phyloP scores from a whole-genome alignment of 2,329 filamentous ascomycete species.

The Akanthomyces muscarius region DNA sequence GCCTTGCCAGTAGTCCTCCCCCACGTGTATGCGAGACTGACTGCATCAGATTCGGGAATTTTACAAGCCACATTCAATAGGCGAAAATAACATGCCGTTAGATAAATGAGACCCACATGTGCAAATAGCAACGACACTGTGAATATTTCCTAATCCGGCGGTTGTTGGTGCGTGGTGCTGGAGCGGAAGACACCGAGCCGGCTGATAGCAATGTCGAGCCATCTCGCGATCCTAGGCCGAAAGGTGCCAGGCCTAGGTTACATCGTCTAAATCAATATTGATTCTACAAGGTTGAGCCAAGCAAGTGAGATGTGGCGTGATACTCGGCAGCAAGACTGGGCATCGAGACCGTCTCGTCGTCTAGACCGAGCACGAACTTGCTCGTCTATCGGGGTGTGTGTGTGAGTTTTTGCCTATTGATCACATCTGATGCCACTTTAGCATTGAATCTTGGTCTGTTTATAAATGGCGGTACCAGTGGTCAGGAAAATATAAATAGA shows the following conservation, averaged over 20 bases:
- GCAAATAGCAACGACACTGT: neutral
- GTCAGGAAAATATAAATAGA: neutral
- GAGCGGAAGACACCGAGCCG: neutral
- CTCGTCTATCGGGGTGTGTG: neutral
- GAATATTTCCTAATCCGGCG: neutral
- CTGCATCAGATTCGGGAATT: no score
- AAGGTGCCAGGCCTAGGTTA: neutral
- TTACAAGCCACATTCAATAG: no score
- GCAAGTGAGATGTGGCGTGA: neutral
- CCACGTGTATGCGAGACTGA: no score
- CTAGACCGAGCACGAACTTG: neutral
- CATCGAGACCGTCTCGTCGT: neutral
- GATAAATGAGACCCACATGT: neutral
- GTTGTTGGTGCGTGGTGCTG: neutral
- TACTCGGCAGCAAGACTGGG: neutral
- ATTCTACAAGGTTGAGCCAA: neutral
- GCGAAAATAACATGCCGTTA: no score
- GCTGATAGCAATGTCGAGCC: no score
- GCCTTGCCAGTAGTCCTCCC: no score
- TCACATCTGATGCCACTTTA: neutral
- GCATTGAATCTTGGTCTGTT: neutral
- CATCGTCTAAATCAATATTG: neutral
- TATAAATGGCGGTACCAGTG: neutral
- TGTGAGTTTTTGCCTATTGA: neutral
- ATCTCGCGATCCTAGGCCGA: neutral